Evolutionary conservation across 345 rosid genomes (phyloP), one percentile per base, ranked within the genome.

Genomic region (Citrus trifoliata): DNA sequence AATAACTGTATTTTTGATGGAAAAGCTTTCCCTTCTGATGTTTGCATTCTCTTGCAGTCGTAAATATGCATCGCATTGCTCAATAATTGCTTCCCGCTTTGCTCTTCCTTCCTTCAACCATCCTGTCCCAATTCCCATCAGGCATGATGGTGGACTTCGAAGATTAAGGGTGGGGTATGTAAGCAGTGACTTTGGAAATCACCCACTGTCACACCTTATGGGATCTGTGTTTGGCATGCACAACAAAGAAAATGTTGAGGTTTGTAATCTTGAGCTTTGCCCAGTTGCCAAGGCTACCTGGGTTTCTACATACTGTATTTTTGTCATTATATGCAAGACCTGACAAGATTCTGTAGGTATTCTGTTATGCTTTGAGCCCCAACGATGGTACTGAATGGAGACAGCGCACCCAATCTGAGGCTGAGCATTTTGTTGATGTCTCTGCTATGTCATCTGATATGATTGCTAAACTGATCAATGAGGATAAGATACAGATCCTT

Each of bases 201-300:
- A 97, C 67, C 99, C 99, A 5, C 80, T 97, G 85, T 97, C 99
- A 51, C 99, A 97, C 77, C 98, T 97, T 48, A 97, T 97, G 99
- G 99, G 98, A 53, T 97, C 99, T 5, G 94, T 97, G 70, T 97
- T 94, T 86, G 99, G 99, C 79, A 92, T 94, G 98, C 99, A 97
- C 84, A 87, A 92, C 88, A 86, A 83, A 85, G 94, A 89, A 74
- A 89, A 92, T 77, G 84, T 94, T 24, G 98, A 97, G 98, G 99
- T 93, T 67, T 64, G 92, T 81, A 37, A n/a, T 62, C 13, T n/a
- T 27, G 5, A 14, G n/a, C 10, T 32, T 56, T 18, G 58, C n/a
- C 30, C 5, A 67, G 7, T 69, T 22, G 22, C 46, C 12, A 16
- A 33, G 28, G 24, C 32, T 30, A 2, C 32, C 27, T 65, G 32